A percentile compares a stretch with the other conserved stretches of the same genome.
phyloP scores from a whole-genome alignment of 1,284 basidiomycete genomes.

The Tremellales sp. region DNA sequence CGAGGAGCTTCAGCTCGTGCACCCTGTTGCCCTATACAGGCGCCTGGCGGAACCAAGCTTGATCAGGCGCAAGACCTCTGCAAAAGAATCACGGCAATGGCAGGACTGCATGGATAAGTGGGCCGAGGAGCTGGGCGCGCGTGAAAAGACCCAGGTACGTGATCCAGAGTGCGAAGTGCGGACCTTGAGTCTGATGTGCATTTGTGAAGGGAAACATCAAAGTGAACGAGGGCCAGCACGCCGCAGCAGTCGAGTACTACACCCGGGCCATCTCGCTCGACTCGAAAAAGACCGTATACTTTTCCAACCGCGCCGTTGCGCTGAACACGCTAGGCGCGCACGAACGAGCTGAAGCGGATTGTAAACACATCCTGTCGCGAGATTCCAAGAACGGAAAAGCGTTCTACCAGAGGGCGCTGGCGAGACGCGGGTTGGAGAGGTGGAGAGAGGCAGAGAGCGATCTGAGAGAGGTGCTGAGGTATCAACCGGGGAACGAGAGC shows the following conservation, averaged over 20 bases:
- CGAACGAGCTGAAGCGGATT: constrained; percentile 43
- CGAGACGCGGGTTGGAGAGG: constrained; percentile 37
- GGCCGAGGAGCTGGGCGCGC: constrained; percentile 46
- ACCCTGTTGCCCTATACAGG: constrained; percentile 46
- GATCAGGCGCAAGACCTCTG: constrained; percentile 13
- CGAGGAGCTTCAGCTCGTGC: constrained; percentile 37
- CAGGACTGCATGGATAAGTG: constrained; percentile 48
- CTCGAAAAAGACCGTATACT: constrained; percentile 49
- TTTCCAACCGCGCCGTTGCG: constrained; percentile 48
- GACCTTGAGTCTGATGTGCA: no score
- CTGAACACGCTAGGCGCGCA: constrained; percentile 43
- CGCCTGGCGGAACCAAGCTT: constrained; percentile 43
- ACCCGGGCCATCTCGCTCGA: constrained; percentile 48
- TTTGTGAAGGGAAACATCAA: constrained; percentile 42
- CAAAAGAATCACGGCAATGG: constrained; percentile 35
- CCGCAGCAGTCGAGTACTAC: constrained; percentile 41
- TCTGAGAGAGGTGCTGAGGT: constrained; percentile 35
- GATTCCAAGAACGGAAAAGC: constrained; percentile 48
- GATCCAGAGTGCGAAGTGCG: background rate
- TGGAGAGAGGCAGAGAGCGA: constrained; percentile 46
- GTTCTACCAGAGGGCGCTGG: constrained; percentile 45
- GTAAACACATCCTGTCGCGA: constrained; percentile 38
- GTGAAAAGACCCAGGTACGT: constrained; percentile 44
- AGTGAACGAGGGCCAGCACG: constrained; percentile 34
- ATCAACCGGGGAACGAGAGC: constrained; percentile 35